These are phyloP conservation scores for Penicillium cinerascens DNA, from an alignment of 495 filamentous ascomycete species.

Conservation along the genomic window DNA sequence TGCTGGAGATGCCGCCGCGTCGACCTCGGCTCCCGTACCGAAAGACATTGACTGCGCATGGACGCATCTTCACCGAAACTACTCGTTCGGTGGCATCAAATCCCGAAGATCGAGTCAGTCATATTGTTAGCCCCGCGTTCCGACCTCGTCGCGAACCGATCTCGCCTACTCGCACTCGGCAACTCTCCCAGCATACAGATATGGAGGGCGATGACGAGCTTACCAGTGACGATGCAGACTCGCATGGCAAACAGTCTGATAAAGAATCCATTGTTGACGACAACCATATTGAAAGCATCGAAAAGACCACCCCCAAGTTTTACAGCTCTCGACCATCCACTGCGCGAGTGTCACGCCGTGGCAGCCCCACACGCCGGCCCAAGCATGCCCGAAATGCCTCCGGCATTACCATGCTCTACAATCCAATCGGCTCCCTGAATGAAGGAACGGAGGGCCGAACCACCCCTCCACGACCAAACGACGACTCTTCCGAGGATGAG, in stretches of 20 bases:
- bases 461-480: constrained; percentile 19
- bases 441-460: constrained; percentile 44
- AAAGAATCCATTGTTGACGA: constrained; percentile 33
- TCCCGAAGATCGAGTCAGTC: constrained; percentile 48
- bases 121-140: constrained; percentile 30
- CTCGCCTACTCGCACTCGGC: constrained; percentile 28
- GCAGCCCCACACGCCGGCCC: constrained; percentile 36
- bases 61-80: constrained; percentile 50
- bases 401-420: constrained; percentile 73
- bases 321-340: constrained; percentile 47
- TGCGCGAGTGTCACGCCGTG: constrained; percentile 36
- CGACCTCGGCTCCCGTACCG: constrained; percentile 31
- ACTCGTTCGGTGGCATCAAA: constrained; percentile 55
- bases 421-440: constrained; percentile 40
- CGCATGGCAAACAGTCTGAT: constrained; percentile 21
- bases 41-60: constrained; percentile 23
- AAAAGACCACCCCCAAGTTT: constrained; percentile 37
- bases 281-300: constrained; percentile 11
- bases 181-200: constrained; percentile 59
- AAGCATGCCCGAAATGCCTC: constrained; percentile 59
- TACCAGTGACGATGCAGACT: constrained; percentile 71
- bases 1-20: constrained; percentile 49
- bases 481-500: constrained; percentile 23
- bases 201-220: constrained; percentile 87
- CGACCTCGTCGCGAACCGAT: constrained; percentile 21